Conservation (phyloP, 139 green algal species). For the Tetraselmis striata region DNA sequence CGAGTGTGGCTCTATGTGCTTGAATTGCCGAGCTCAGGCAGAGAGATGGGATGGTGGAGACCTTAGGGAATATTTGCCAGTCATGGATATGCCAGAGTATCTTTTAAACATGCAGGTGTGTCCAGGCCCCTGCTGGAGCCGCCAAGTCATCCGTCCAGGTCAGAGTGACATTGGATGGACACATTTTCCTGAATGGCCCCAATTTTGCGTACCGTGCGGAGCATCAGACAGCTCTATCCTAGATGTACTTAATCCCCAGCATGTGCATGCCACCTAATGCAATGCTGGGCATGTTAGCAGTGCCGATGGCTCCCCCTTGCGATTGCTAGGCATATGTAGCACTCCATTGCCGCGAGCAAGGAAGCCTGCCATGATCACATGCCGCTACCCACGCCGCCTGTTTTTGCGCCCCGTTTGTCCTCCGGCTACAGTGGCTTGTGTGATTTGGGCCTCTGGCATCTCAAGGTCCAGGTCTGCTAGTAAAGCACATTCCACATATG, state of each 20-base stretch:
- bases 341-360: too few species aligned
- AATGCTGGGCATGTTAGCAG: background rate
- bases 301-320: background rate
- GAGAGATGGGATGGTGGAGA: too few species aligned
- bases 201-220: background rate
- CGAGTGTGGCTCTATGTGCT: background rate
- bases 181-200: background rate
- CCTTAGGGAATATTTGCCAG: too few species aligned
- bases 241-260: background rate
- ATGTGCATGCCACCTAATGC: background rate
- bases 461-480: too few species aligned
- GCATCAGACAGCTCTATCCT: background rate
- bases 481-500: too few species aligned
- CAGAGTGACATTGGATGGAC: background rate
- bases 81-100: background rate
- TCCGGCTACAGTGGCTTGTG: too few species aligned
- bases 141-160: background rate
- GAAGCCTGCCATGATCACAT: background rate
- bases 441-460: too few species aligned
- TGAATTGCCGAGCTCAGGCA: background rate
- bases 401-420: too few species aligned
- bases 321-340: too few species aligned
- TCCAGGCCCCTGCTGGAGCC: background rate
- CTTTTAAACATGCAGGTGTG: too few species aligned
- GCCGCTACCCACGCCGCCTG: background rate